Evolutionary conservation across 78 protist species (phyloP).

Genomic region (Protostelium mycophagum): DNA sequence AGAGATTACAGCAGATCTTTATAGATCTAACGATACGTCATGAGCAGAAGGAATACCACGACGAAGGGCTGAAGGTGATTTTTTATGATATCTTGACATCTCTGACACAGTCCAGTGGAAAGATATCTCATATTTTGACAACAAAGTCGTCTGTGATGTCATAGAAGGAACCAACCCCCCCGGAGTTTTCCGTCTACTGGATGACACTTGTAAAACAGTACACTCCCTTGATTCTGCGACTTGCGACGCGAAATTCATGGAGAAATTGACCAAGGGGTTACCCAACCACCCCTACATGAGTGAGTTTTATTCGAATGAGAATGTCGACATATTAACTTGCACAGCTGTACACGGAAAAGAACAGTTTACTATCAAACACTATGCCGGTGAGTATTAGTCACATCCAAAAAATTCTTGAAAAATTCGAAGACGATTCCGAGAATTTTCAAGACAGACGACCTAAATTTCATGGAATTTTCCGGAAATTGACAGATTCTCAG

Average conservation of each 20-base stretch:
- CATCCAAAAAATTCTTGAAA: not conserved
- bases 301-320: not conserved
- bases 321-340: constrained; percentile 1
- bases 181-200: constrained; percentile 83
- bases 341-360: not conserved
- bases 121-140: constrained; percentile 77
- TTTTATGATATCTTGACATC: too few species aligned
- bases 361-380: constrained; percentile 63
- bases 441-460: not conserved
- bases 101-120: too few species aligned
- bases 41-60: constrained; percentile 83
- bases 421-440: too few species aligned
- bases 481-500: not conserved
- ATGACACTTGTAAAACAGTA: constrained; percentile 81
- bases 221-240: constrained; percentile 62
- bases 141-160: constrained; percentile 85
- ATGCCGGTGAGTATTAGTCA: constrained; percentile 44
- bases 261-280: constrained; percentile 15
- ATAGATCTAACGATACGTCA: constrained; percentile 83
- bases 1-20: constrained; percentile 57
- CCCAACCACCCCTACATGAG: constrained; percentile 34
- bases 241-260: constrained; percentile 39
- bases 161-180: constrained; percentile 81
- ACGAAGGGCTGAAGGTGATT: constrained; percentile 90
- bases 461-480: not conserved